phyloP scores from a whole-genome alignment of 805 yeast genomes.

The Phaffomyces opuntiae region DNA sequence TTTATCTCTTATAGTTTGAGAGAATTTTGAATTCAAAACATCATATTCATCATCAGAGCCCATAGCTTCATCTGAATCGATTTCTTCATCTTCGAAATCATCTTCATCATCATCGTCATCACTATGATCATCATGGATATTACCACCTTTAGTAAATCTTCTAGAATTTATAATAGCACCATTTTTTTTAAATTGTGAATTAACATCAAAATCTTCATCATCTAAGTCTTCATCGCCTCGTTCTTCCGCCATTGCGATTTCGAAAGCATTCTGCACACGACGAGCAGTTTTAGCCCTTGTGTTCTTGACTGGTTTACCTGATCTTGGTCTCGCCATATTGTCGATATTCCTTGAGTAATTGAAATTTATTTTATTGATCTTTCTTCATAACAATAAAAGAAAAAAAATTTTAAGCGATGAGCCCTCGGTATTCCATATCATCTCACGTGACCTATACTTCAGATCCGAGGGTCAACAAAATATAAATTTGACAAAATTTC shows the following conservation, averaged over 20 bases:
- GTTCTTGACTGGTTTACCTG: slow-evolving; percentile 1
- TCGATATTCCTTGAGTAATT: neutral
- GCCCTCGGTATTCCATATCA: neutral
- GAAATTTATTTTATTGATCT: neutral
- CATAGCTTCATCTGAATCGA: slow-evolving; percentile 83
- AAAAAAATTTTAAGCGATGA: slow-evolving; percentile 9
- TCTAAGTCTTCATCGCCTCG: slow-evolving; percentile 19
- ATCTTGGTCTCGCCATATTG: slow-evolving; percentile 2
- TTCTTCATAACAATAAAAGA: neutral
- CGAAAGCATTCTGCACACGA: slow-evolving; percentile 45
- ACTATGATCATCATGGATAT: slow-evolving; percentile 17
- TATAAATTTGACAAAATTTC: neutral
- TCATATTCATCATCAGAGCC: slow-evolving; percentile 76
- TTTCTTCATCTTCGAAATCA: slow-evolving; percentile 53
- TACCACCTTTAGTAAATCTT: slow-evolving; percentile 14
- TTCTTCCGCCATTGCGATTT: slow-evolving; percentile 31
- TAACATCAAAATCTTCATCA: slow-evolving; percentile 23
- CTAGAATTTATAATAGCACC: slow-evolving; percentile 33
- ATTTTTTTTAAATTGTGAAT: slow-evolving; percentile 13
- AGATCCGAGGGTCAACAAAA: neutral
- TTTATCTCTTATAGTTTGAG: slow-evolving; percentile 61
- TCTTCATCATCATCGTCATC: slow-evolving; percentile 25
- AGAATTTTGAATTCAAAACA: slow-evolving; percentile 54
- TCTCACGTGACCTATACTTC: no score
- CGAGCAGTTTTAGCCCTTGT: slow-evolving; percentile 21